A percentile compares a stretch with the other conserved stretches of the same genome.
Conservation (phyloP, 2,329 filamentous ascomycete genomes). For the Fusarium pseudocircinatum region DNA sequence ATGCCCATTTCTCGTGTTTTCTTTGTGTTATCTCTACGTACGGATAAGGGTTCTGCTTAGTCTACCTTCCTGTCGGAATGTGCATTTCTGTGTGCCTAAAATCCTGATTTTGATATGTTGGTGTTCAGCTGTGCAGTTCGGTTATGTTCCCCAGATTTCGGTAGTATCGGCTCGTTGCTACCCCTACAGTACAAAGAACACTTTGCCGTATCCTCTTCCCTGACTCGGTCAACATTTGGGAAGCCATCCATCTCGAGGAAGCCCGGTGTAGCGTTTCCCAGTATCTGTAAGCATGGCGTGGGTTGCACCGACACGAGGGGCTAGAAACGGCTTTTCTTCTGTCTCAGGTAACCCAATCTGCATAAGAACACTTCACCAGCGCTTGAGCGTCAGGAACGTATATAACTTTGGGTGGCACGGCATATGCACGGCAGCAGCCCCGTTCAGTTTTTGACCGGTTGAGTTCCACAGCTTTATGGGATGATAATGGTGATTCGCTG, state of each 20-base stretch:
- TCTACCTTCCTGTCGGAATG: not conserved
- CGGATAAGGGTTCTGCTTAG: not conserved
- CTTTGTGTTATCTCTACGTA: not conserved
- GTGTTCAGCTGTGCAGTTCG: not conserved
- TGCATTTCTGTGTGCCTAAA: not conserved
- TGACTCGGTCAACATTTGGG: not conserved
- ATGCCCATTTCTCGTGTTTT: not conserved
- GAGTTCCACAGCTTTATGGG: constrained; percentile 28
- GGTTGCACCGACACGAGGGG: constrained; percentile 11
- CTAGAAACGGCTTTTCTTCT: not conserved
- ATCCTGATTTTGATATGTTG: not conserved
- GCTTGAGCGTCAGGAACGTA: constrained; percentile 1
- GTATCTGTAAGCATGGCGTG: not conserved
- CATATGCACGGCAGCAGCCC: constrained; percentile 24
- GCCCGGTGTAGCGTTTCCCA: not conserved
- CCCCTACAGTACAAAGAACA: not conserved
- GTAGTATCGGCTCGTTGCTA: not conserved
- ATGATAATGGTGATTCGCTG: not conserved
- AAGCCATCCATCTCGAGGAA: not conserved
- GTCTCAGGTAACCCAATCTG: constrained; percentile 1
- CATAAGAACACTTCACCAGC: not conserved
- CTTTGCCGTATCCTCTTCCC: not conserved
- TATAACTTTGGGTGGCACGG: constrained; percentile 4
- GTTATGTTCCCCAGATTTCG: constrained; percentile 13
- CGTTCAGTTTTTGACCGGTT: constrained; percentile 27